phyloP scores from a whole-genome alignment of 176 grass and related monocot species.

The Triticum urartu region DNA sequence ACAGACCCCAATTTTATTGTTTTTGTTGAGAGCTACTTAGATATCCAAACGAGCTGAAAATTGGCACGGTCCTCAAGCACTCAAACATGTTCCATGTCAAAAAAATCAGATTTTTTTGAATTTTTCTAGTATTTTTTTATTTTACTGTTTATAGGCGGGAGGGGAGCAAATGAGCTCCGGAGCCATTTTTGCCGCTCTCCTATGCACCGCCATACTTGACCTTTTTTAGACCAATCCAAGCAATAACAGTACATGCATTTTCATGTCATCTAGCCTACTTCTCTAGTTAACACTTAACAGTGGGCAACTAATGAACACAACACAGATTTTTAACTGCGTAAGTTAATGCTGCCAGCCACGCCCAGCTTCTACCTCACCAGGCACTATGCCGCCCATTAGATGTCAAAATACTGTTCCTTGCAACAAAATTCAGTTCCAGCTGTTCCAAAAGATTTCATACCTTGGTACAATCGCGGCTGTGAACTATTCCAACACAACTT shows the following conservation, averaged over 20 bases:
- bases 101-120: too few relatives aligned
- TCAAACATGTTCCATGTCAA: too few relatives aligned
- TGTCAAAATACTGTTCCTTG: slow-evolving; percentile 15
- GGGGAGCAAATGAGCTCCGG: too few relatives aligned
- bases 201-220: neutral
- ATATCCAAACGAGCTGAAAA: too few relatives aligned
- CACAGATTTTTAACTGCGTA: neutral
- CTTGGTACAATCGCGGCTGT: slow-evolving; percentile 64
- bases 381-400: too few relatives aligned
- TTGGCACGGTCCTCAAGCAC: too few relatives aligned
- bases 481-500: slow-evolving; percentile 79
- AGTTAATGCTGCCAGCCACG: neutral
- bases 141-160: too few relatives aligned
- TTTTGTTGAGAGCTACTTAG: too few relatives aligned
- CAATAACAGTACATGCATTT: neutral
- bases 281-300: neutral
- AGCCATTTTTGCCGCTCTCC: too few relatives aligned
- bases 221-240: neutral
- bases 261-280: neutral
- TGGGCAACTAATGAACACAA: neutral
- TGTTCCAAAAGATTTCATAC: slow-evolving; percentile 36
- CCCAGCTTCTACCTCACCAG: neutral
- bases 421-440: neutral
- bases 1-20: too few relatives aligned
- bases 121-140: too few relatives aligned